Conservation (phyloP, 2,329 filamentous ascomycete genomes). For the Dactylellina cionopaga region DNA sequence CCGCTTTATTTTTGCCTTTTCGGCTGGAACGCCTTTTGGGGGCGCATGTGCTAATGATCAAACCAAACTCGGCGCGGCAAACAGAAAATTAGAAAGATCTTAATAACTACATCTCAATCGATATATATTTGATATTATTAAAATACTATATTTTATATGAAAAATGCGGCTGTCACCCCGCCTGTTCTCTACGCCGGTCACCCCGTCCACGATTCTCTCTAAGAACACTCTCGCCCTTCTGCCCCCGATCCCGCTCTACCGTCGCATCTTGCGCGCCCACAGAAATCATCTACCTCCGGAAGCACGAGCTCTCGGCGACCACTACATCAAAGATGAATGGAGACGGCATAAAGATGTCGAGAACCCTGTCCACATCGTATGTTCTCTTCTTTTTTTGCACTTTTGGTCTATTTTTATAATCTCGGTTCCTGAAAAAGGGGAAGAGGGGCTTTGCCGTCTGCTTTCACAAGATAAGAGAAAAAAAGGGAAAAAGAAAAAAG, state of each 20-base stretch:
- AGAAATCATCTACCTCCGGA: conserved; percentile 78
- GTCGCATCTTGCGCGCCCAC: conserved; percentile 85
- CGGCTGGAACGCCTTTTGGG: neutral
- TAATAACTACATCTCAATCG: neutral
- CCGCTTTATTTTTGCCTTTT: neutral
- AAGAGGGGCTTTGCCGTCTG: too few species aligned
- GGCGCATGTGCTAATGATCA: too few species aligned
- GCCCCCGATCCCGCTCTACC: conserved; percentile 88
- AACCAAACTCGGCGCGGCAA: too few species aligned
- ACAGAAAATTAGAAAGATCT: neutral
- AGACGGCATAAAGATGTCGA: conserved; percentile 83
- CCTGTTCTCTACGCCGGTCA: conserved; percentile 42
- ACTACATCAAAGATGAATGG: conserved; percentile 94
- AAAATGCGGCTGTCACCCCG: conserved; percentile 39
- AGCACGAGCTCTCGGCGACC: conserved; percentile 83
- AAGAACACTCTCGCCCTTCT: conserved; percentile 72
- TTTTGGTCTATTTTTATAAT: conserved; percentile 1
- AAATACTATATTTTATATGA: too few species aligned
- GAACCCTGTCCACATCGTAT: conserved; percentile 89
- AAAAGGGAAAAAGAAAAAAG: too few species aligned
- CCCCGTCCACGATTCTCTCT: conserved; percentile 25
- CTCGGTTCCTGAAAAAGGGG: neutral
- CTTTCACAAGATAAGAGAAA: too few species aligned
- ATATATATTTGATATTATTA: neutral
- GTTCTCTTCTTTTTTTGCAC: conserved; percentile 56